Percentiles rank a stretch among this genome's conserved stretches.
Evolutionary conservation across 768 basidiomycete species (phyloP).

Genomic region (Dictyophora rubrovolvata): DNA sequence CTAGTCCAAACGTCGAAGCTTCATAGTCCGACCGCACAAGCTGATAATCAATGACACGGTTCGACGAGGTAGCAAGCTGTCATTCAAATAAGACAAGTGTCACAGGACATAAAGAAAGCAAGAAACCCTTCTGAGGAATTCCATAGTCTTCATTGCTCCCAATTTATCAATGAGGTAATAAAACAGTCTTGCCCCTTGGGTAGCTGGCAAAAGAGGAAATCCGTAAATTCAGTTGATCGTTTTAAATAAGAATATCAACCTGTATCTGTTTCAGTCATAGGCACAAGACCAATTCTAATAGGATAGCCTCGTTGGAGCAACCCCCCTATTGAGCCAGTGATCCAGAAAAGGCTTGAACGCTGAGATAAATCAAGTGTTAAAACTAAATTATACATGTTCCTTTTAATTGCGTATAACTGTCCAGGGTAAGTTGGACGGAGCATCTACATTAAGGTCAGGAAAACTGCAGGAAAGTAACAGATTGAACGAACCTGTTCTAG

Average conservation of each 20-base stretch:
- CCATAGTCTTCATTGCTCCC: constrained; percentile 53
- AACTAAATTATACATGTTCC: constrained; percentile 79
- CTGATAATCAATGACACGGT: constrained; percentile 33
- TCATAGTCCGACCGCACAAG: constrained; percentile 30
- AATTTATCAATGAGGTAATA: constrained; percentile 54
- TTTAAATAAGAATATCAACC: constrained; percentile 24
- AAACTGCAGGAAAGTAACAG: background rate
- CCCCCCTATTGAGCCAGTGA: constrained; percentile 51
- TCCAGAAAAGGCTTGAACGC: constrained; percentile 44
- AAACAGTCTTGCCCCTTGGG: constrained; percentile 59
- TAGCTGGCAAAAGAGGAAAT: background rate
- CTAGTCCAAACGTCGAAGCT: constrained; percentile 22
- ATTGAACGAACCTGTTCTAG: constrained; percentile 33
- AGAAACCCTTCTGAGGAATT: constrained; percentile 46
- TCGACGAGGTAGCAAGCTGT: constrained; percentile 20
- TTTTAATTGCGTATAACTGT: constrained; percentile 58
- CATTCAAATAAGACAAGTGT: constrained; percentile 14
- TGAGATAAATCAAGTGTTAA: constrained; percentile 74
- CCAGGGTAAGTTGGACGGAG: constrained; percentile 74
- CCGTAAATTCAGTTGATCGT: constrained; percentile 23
- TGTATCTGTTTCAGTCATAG: constrained; percentile 45
- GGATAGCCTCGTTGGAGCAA: constrained; percentile 69
- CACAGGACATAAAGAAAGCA: background rate
- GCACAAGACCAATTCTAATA: constrained; percentile 80
- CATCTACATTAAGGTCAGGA: constrained; percentile 34